Evolutionary conservation across 805 yeast species (phyloP).

Genomic region (Torulaspora delbrueckii): DNA sequence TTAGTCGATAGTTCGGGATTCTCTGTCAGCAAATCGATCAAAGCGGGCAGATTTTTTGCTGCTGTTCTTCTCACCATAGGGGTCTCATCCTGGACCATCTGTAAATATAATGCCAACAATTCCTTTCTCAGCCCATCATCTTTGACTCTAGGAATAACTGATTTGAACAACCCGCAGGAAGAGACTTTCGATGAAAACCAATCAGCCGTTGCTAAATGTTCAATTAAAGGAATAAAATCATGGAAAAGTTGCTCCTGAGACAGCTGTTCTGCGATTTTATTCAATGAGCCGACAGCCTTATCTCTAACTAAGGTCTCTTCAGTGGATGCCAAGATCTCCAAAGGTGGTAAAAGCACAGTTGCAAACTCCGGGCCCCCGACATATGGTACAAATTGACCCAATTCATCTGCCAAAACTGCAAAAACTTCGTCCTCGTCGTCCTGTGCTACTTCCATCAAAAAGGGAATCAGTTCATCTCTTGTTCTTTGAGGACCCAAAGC

Average conservation of each 20-base stretch:
- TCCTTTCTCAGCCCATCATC: constrained; percentile 52
- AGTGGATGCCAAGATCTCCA: constrained; percentile 81
- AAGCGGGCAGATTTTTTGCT: constrained; percentile 72
- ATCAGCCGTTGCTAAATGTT: constrained; percentile 74
- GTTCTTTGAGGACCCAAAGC: constrained; percentile 95
- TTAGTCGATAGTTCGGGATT: constrained; percentile 44
- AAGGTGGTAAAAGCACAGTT: constrained; percentile 53
- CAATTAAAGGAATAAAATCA: constrained; percentile 70
- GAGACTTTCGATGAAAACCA: constrained; percentile 95
- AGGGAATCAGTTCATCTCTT: constrained; percentile 82
- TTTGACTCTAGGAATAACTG: constrained; percentile 54
- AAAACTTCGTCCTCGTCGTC: constrained; percentile 99
- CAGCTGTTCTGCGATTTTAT: constrained; percentile 60
- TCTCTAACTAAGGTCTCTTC: constrained; percentile 97
- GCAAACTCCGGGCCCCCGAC: constrained; percentile 79
- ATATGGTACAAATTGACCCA: constrained; percentile 81
- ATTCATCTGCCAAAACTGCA: constrained; percentile 85
- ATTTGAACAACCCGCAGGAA: constrained; percentile 79
- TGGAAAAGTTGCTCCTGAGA: constrained; percentile 57
- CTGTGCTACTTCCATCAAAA: constrained; percentile 75
- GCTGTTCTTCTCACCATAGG: constrained; percentile 98
- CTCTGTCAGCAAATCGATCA: constrained; percentile 57
- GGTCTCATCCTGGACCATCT: constrained; percentile 80
- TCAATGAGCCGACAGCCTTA: constrained; percentile 83
- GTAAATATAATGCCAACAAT: constrained; percentile 61